Percentiles rank a stretch among this genome's conserved stretches.
These are phyloP conservation scores for Pachysandra terminalis DNA, from an alignment of 164 flowering plant genomes.

Conservation along the genomic window DNA sequence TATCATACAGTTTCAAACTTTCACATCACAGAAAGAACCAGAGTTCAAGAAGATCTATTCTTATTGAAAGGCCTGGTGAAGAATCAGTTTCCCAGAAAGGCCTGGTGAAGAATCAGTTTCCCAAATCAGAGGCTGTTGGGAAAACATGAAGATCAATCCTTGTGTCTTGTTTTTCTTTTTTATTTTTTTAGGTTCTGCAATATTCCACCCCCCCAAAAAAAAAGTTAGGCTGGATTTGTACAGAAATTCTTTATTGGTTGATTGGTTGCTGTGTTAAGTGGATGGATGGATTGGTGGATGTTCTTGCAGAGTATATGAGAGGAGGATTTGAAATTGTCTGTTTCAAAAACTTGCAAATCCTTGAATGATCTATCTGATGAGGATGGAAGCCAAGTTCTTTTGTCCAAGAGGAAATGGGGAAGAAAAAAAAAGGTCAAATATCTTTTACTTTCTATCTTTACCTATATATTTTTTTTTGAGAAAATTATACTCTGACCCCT, in stretches of 20 bases:
- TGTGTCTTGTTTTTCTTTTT: neutral
- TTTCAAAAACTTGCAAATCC: neutral
- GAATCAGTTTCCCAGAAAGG: neutral
- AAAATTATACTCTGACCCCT: too few relatives aligned
- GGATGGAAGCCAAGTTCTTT: too few relatives aligned
- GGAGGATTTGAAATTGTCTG: neutral
- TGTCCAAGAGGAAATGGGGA: too few relatives aligned
- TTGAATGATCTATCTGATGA: conserved; percentile 10
- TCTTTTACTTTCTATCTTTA: too few relatives aligned
- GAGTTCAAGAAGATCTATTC: too few relatives aligned
- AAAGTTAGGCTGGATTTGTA: conserved; percentile 27
- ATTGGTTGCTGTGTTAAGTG: conserved; percentile 19
- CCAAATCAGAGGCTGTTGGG: neutral
- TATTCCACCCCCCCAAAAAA: conserved; percentile 11
- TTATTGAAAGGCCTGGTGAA: neutral
- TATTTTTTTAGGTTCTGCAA: neutral
- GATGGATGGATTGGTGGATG: conserved; percentile 1
- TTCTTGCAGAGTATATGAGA: conserved; percentile 4
- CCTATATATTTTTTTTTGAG: too few relatives aligned
- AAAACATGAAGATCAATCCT: neutral
- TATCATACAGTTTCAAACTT: neutral
- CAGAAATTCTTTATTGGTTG: conserved; percentile 50
- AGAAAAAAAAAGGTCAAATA: too few relatives aligned
- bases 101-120: neutral
- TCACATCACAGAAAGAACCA: neutral